Percentiles rank a stretch among this genome's conserved stretches.
Evolutionary conservation across 768 basidiomycete species (phyloP).

Genomic region (Nevesoporus exiguus): DNA sequence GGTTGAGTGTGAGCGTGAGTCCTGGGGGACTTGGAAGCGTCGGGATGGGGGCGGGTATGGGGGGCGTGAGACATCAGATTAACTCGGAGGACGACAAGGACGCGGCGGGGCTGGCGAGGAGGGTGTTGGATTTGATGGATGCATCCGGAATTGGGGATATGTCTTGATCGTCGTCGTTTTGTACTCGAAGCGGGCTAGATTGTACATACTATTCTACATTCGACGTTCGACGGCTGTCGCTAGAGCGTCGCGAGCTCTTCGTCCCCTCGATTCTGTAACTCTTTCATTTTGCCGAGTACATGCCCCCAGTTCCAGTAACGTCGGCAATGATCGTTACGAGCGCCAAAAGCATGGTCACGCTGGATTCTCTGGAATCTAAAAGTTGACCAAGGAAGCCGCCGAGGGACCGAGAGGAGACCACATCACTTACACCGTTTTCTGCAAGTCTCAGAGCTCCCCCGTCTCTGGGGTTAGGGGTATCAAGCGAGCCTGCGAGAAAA

Average conservation of each 20-base stretch:
- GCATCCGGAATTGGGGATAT: constrained; percentile 24
- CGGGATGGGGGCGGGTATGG: neutral
- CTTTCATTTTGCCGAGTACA: neutral
- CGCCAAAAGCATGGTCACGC: neutral
- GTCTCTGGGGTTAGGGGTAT: neutral
- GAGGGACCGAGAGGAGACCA: neutral
- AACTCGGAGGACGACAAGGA: constrained; percentile 59
- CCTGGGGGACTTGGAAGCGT: constrained; percentile 4
- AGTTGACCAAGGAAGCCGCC: neutral
- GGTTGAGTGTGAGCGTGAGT: constrained; percentile 6
- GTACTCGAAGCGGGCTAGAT: too few species aligned
- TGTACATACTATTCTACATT: too few species aligned
- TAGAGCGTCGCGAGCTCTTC: neutral
- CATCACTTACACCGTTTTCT: neutral
- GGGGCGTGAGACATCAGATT: constrained; percentile 29
- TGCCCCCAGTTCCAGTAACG: neutral
- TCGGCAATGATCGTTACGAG: constrained; percentile 3
- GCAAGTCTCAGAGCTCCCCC: neutral
- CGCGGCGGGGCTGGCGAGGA: constrained; percentile 52
- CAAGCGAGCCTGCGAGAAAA: neutral
- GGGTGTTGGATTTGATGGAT: constrained; percentile 51
- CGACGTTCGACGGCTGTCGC: neutral
- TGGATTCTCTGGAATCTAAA: neutral
- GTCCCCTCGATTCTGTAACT: neutral
- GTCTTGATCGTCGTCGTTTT: constrained; percentile 12